phyloP scores from a whole-genome alignment of 2,329 filamentous ascomycete genomes.

The Amphichorda felina region DNA sequence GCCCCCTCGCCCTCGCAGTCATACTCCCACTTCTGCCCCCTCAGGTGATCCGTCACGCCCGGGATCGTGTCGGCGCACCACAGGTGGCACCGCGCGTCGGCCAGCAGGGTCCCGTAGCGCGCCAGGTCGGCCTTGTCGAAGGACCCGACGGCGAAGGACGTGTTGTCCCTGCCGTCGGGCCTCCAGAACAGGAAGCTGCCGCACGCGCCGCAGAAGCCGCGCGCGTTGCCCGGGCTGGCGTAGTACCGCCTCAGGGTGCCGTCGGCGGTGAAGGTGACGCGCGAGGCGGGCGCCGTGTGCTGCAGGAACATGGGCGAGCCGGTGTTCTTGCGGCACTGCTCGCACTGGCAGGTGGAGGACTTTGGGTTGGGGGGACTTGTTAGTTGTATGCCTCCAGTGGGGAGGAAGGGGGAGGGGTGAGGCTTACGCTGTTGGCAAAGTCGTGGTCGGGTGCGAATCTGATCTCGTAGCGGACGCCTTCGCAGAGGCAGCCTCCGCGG shows the following conservation, averaged over 20 bases:
- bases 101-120: constrained; percentile 26
- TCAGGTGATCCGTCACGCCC: constrained; percentile 33
- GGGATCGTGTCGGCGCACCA: constrained; percentile 32
- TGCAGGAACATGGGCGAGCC: constrained; percentile 31
- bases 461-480: constrained; percentile 33
- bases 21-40: constrained; percentile 11
- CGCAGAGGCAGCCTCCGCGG: constrained; percentile 40
- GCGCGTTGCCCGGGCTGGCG: constrained; percentile 24
- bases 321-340: constrained; percentile 40
- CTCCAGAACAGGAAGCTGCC: constrained; percentile 37
- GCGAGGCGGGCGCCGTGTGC: constrained; percentile 21
- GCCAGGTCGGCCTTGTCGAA: constrained; percentile 31
- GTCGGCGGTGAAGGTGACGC: constrained; percentile 20
- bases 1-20: constrained; percentile 11
- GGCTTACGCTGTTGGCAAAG: constrained; percentile 22
- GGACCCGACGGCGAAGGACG: constrained; percentile 27
- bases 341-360: constrained; percentile 40
- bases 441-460: constrained; percentile 32
- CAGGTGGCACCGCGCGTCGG: constrained; percentile 22
- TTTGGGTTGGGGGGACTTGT: not conserved
- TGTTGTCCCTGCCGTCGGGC: constrained; percentile 12
- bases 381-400: not conserved
- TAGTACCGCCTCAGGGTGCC: constrained; percentile 24
- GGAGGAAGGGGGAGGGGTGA: not conserved
- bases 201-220: constrained; percentile 36